A percentile compares a stretch with the other conserved stretches of the same genome.
phyloP scores from a whole-genome alignment of 2,329 filamentous ascomycete genomes.

The Shiraia sp. region DNA sequence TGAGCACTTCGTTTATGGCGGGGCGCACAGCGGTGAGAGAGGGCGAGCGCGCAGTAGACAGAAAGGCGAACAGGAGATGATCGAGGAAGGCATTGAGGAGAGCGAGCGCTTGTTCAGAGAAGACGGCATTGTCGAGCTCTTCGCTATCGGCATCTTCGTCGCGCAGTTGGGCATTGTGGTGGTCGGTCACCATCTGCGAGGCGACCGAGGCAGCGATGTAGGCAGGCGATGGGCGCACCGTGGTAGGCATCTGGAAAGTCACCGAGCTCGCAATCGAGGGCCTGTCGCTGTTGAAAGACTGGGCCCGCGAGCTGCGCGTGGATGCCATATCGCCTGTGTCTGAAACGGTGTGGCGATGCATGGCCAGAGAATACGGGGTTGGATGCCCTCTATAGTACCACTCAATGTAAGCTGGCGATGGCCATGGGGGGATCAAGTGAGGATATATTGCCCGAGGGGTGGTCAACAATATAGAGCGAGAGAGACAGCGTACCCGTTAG shows the following conservation, averaged over 20 bases:
- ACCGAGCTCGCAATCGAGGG: conserved; percentile 61
- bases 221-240: conserved; percentile 74
- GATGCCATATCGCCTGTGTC: conserved; percentile 40
- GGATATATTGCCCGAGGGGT: no score
- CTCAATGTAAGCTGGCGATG: conserved; percentile 1
- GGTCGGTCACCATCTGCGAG: conserved; percentile 87
- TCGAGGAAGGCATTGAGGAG: conserved; percentile 93
- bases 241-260: conserved; percentile 64
- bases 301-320: conserved; percentile 50
- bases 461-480: no score
- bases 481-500: no score
- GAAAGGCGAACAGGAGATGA: conserved; percentile 86
- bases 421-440: conserved; percentile 5
- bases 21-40: conserved; percentile 74
- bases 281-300: conserved; percentile 67
- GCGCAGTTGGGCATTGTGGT: conserved; percentile 75
- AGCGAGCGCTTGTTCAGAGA: conserved; percentile 72
- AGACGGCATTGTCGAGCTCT: conserved; percentile 69
- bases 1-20: conserved; percentile 83
- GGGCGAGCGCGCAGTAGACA: conserved; percentile 79
- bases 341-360: conserved; percentile 42
- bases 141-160: conserved; percentile 66
- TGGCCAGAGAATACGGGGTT: conserved; percentile 15
- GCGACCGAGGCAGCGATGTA: conserved; percentile 90
- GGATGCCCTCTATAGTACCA: conserved; percentile 4